Evolutionary conservation across 768 basidiomycete genomes (phyloP), one percentile per base, ranked within the genome.

Genomic region (Gymnopilus junonius): DNA sequence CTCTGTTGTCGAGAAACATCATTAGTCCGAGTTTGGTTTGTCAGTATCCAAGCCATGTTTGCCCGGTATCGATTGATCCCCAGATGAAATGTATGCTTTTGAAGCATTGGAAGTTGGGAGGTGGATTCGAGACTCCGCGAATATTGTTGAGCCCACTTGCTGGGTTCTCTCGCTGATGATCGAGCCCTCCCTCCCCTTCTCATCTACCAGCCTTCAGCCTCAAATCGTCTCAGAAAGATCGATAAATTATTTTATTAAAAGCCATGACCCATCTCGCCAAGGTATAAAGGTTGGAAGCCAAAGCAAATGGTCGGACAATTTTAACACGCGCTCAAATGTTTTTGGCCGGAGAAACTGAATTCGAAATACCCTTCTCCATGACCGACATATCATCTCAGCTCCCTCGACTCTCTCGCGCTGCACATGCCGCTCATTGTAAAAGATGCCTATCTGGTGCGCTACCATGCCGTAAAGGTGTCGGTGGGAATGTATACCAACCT

Each of bases 401-500:
- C 46, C 75, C 76, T 17, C 62, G 64, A 62, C 72, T 90, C 37
- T 71, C 76, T 23, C 80, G 81, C 10, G 71, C 76, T 20, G 83
- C 83, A 8, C 93, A 94, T 70, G 85, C 84, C 48, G 75, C 78
- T 12, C 92, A 93, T 71, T 88, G 84, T 62, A 82, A 80, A 58
- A 82, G 92, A 56, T 94, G 90, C 71, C 74, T 95, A 21, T 78
- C 81, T 20, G 90, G 79, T 78, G 60, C 54, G 67, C 66, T 39
- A 42, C 25, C 43, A 17, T 62, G 35, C 58, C 42, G 31, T 37
- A 5, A n/a, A 34, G 46, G 15, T 43, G 54, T 58, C 42, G 10
- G 50, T 48, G 23, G 29, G 11, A 51, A n/a, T 58, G 40, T 46
- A n/a, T 54, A 43, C 59, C 17, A 61, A 21, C 20, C 23, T 58